Percentiles rank a stretch among this genome's conserved stretches.
These are phyloP conservation scores for Creolimax fragrantissima DNA, from an alignment of 78 protist species.

Conservation along the genomic window DNA sequence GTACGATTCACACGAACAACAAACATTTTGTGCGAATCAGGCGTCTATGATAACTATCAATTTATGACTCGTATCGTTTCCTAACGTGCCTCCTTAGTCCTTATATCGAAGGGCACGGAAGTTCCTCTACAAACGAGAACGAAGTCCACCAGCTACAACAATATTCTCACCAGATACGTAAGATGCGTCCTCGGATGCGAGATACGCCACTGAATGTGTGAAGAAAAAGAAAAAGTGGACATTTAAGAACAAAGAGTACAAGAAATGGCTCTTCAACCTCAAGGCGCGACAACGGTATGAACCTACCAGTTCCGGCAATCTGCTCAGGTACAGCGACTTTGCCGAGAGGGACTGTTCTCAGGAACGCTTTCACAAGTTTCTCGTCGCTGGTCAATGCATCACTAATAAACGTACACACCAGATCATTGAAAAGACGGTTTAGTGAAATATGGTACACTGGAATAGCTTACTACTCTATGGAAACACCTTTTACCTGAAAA, in stretches of 20 bases:
- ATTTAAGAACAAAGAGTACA: neutral
- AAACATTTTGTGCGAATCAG: no score
- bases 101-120: neutral
- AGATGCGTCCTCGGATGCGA: conserved; percentile 16
- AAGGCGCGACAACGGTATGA: neutral
- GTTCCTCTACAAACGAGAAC: conserved; percentile 1
- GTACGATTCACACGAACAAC: no score
- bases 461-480: neutral
- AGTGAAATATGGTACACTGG: no score
- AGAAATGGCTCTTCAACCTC: neutral
- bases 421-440: no score
- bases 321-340: neutral
- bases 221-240: neutral
- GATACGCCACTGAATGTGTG: conserved; percentile 22
- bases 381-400: neutral
- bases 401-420: neutral
- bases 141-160: conserved; percentile 29
- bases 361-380: neutral
- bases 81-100: neutral
- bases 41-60: no score
- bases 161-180: conserved; percentile 35
- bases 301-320: neutral
- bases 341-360: neutral
- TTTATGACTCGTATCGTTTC: neutral
- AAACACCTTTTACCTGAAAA: neutral